Percentiles rank a stretch among this genome's conserved stretches.
Conservation (phyloP, 345 rosid species). For the Corymbia maculata region DNA sequence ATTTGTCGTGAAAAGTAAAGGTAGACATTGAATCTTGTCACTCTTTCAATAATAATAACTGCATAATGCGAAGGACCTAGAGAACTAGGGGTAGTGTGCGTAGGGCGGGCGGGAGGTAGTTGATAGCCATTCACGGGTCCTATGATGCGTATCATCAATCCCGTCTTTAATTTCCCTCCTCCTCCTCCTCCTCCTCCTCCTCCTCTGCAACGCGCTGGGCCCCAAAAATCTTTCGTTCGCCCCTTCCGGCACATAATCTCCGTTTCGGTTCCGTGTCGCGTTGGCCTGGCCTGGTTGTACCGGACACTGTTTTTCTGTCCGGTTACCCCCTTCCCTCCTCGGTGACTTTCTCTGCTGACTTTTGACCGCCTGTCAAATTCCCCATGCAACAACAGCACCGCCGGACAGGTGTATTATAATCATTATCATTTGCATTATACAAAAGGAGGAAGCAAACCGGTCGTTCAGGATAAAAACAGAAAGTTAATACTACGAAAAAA, state of each 20-base stretch:
- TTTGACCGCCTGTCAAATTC: neutral
- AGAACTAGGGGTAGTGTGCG: neutral
- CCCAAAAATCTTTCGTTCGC: rapidly evolving
- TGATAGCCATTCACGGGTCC: neutral
- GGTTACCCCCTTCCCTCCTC: neutral
- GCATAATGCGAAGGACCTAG: neutral
- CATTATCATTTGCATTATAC: neutral
- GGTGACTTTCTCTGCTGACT: neutral
- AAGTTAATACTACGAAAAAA: too few relatives aligned
- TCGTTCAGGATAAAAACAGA: neutral
- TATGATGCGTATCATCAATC: neutral
- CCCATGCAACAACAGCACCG: neutral
- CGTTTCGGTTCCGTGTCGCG: neutral
- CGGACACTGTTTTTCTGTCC: neutral
- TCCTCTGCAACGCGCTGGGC: neutral
- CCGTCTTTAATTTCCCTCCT: neutral
- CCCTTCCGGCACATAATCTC: neutral
- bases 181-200: too few relatives aligned
- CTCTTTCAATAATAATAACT: neutral
- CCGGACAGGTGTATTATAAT: neutral
- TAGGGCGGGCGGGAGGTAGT: neutral
- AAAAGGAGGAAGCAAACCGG: neutral
- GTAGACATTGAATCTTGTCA: neutral
- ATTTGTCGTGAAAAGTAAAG: neutral
- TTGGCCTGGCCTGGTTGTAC: neutral